Conservation (phyloP, 495 filamentous ascomycete species). For the Penicillium psychrofluorescens region DNA sequence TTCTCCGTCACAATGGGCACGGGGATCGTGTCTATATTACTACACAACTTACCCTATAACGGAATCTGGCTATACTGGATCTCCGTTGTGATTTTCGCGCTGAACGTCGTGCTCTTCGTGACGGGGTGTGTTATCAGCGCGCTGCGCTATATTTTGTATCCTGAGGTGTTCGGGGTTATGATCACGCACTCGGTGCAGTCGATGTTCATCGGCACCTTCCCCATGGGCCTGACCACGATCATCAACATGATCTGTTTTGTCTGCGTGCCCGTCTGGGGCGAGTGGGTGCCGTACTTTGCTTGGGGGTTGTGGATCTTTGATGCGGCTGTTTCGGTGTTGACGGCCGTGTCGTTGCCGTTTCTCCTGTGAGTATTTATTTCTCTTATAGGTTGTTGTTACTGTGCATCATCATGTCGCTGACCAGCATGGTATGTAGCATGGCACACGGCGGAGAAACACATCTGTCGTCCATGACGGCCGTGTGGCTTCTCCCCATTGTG, state of each 20-base stretch:
- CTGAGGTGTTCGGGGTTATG: conserved; percentile 49
- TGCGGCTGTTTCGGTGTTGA: conserved; percentile 40
- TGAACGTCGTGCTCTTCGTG: conserved; percentile 48
- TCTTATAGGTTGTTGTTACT: not conserved
- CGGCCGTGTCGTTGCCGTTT: conserved; percentile 47
- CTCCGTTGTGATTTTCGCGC: conserved; percentile 44
- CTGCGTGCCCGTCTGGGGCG: conserved; percentile 48
- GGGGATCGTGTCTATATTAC: conserved; percentile 54
- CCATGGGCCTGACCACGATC: conserved; percentile 58
- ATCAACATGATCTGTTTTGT: conserved; percentile 50
- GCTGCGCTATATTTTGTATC: conserved; percentile 51
- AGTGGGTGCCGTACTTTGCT: conserved; percentile 26
- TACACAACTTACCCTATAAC: conserved; percentile 51
- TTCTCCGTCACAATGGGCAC: conserved; percentile 59
- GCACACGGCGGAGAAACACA: conserved; percentile 17
- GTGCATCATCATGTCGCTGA: not conserved
- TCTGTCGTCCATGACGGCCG: conserved; percentile 49
- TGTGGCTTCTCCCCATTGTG: conserved; percentile 56
- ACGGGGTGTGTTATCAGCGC: conserved; percentile 33
- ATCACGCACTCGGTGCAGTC: conserved; percentile 51
- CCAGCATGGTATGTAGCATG: conserved; percentile 18
- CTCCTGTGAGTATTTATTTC: conserved; percentile 35
- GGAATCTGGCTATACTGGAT: conserved; percentile 45
- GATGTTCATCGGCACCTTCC: conserved; percentile 55
- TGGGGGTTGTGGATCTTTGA: conserved; percentile 58